Conservation (phyloP, 2,329 filamentous ascomycete species). For the Calonectria leucothoes region DNA sequence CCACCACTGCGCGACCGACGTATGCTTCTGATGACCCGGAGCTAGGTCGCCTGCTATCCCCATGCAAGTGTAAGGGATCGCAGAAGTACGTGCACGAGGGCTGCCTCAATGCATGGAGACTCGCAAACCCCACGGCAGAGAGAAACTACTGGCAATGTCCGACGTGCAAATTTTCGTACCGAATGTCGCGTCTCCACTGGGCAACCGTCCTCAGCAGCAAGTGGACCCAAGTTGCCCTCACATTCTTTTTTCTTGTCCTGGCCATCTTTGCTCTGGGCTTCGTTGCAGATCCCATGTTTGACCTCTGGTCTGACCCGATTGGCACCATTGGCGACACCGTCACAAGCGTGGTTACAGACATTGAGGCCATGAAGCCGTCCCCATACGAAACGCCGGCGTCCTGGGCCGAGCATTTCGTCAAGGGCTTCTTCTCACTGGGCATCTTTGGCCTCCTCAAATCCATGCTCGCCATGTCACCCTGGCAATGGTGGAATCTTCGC, state of each 20-base stretch:
- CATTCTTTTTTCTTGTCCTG: conserved; percentile 75
- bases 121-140: conserved; percentile 71
- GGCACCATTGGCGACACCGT: conserved; percentile 69
- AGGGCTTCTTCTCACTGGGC: conserved; percentile 91
- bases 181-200: conserved; percentile 81
- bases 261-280: conserved; percentile 89
- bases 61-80: conserved; percentile 93
- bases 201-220: conserved; percentile 76
- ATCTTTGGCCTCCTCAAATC: conserved; percentile 88
- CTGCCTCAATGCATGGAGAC: conserved; percentile 86
- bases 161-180: conserved; percentile 87
- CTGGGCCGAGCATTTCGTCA: conserved; percentile 88
- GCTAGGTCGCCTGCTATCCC: conserved; percentile 83
- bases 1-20: conserved; percentile 49
- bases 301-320: conserved; percentile 84
- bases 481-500: conserved; percentile 81
- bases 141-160: conserved; percentile 89
- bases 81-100: conserved; percentile 95
- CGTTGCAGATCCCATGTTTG: conserved; percentile 91
- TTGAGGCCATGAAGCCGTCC: conserved; percentile 48
- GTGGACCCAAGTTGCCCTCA: conserved; percentile 76
- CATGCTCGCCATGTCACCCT: conserved; percentile 78
- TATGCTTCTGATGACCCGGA: conserved; percentile 82
- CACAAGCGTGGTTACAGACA: conserved; percentile 56
- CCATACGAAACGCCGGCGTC: conserved; percentile 64